A percentile compares a stretch with the other conserved stretches of the same genome.
These are phyloP conservation scores for Leucogyrophana mollusca DNA, from an alignment of 768 basidiomycete genomes.

Conservation along the genomic window DNA sequence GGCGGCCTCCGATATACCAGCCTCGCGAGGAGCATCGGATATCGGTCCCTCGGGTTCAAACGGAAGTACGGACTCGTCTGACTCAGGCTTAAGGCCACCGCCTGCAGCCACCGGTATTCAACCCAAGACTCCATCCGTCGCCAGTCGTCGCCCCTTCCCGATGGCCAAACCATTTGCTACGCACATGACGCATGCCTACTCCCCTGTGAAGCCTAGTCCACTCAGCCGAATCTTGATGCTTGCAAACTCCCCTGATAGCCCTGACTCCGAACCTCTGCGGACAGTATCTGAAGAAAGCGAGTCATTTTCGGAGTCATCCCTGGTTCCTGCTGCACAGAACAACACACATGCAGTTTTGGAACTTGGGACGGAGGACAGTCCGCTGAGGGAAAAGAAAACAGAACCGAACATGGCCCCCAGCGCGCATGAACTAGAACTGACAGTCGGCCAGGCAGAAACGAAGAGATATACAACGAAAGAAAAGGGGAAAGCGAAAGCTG, in stretches of 20 bases:
- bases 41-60: conserved; percentile 10
- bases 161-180: conserved; percentile 68
- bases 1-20: conserved; percentile 1
- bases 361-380: conserved; percentile 48
- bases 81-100: conserved; percentile 9
- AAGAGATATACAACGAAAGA: conserved; percentile 35
- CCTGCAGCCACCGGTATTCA: conserved; percentile 1
- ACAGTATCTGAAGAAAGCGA: conserved; percentile 13
- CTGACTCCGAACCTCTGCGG: conserved; percentile 14
- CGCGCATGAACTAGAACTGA: conserved; percentile 6
- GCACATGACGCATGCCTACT: conserved; percentile 79
- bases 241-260: conserved; percentile 53
- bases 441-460: conserved; percentile 26
- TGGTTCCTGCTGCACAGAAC: conserved; percentile 11
- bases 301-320: conserved; percentile 22
- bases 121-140: conserved; percentile 23
- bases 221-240: conserved; percentile 78
- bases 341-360: conserved; percentile 36
- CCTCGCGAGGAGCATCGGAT: conserved; percentile 3
- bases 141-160: conserved; percentile 54
- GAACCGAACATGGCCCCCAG: conserved; percentile 28
- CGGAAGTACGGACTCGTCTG: too few relatives aligned
- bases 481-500: conserved; percentile 39
- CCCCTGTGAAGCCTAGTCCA: conserved; percentile 77
- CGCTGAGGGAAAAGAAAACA: conserved; percentile 50